Base-by-base conservation (phyloP, 2,329 filamentous ascomycete species). In the Diplodia sapinea region DNA sequence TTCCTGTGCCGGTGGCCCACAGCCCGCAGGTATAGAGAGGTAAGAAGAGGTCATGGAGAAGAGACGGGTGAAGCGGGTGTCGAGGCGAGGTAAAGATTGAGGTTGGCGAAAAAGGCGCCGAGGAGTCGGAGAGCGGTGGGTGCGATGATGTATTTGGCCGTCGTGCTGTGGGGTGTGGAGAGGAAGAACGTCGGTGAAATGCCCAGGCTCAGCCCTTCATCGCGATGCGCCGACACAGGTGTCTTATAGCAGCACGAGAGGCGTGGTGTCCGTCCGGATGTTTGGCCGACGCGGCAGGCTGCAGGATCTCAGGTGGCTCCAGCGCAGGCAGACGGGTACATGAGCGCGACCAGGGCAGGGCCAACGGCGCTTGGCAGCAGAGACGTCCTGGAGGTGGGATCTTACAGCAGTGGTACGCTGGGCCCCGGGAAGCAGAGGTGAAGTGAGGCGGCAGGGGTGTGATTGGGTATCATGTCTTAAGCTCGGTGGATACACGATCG, bases 351-450 rank as follows among this genome's bases (percentile, higher is more conserved):
- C 40, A 69, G 50, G 63, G 52, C 54, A 65, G 67, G 63, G 40
- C n/a, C 31, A 33, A 33, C 36, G 63, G 64, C 51, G 50, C 23
- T 26, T 69, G 63, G 67, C 69, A 70, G 69, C 68, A 67, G 65
- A 57, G 47, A 63, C 50, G 68, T 72, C 70, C 69, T 70, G 71
- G 66, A 65, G 59, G 73, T 72, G 72, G 74, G 74, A 77, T 78
- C 76, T 73, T 78, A 79, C 77, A 78, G 76, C 73, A 74, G 73
- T 76, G 70, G 72, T 74, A 76, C 71, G 71, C 59, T 38, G 61
- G 52, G 55, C 33, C 65, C 61, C 23, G 65, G n/a, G 43, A 43
- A 38, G 65, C 65, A 38, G 20, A 62, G 51, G 52, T 33, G 52
- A 54, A 50, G 31, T 23, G 47, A n/a, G 66, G 49, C 31, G 59